Base-by-base conservation (phyloP, 1,284 basidiomycete genomes). In the Cryptococcus floricola region DNA sequence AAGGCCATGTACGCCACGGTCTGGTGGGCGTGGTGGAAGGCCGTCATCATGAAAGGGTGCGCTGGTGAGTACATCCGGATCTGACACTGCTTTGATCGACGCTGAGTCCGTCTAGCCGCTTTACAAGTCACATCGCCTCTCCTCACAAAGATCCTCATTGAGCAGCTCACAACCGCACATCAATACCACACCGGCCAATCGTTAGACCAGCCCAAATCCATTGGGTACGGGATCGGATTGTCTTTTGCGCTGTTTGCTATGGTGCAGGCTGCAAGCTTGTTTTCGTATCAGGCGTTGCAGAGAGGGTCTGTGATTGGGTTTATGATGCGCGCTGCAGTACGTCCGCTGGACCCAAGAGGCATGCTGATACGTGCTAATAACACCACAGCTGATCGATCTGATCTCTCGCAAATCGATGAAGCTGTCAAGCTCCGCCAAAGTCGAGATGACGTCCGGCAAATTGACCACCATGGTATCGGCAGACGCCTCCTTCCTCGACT, bases 401-500 rank as follows among this genome's bases (percentile, higher is more conserved):
- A 34, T 34, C 31, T 34, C 45, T 14, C 4, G 10, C 19, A 16
- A n/a, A 18, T 45, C 31, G 27, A 60, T 57, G 61, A 54, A 53
- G 14, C 42, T 63, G 31, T 63, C 59, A 16, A 49, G 53, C 18
- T 47, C 25, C 34, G 49, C 63, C 27, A 59, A 56, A 53, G 19
- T 54, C 1, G 54, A 56, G 27, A 48, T 58, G 37, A 60, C 55
- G 3, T 54, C 25, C 37, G 60, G 60, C 12, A 51, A 53, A 69
- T 84, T 87, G 53, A 87, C 84, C 8, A 87, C 85, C 0, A 83
- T 87, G 80, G 85, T 87, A 25, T 83, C 83, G 4, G 81, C 85
- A 27, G 85, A 87, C 27, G 76, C 72, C 2, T 81, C 79, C 55
- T 80, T 78, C 27, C 83, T 85, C 25, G 59, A 53, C 9, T 58